A percentile compares a stretch with the other conserved stretches of the same genome.
Evolutionary conservation across 768 basidiomycete genomes (phyloP).

Genomic region (Gymnopilus dilepis): DNA sequence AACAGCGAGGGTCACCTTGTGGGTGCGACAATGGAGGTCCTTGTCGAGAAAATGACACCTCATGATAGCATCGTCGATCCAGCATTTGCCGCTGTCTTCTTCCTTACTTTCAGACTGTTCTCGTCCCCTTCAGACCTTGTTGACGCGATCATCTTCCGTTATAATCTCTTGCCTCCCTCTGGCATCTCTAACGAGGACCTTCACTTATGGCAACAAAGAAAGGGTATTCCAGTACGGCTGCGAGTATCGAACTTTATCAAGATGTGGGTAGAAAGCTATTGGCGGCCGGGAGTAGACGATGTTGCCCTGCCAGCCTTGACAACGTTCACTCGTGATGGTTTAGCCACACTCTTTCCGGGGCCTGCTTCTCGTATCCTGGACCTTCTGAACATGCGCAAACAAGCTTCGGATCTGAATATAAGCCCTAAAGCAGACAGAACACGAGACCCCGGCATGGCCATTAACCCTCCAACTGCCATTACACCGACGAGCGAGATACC

Average conservation of each 20-base stretch:
- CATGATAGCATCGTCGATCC: conserved; percentile 91
- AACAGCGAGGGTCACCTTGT: conserved; percentile 90
- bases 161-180: conserved; percentile 74
- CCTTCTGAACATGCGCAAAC: conserved; percentile 60
- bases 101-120: conserved; percentile 94
- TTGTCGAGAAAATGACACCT: conserved; percentile 98
- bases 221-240: conserved; percentile 88
- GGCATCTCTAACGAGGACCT: conserved; percentile 63
- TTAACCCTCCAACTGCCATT: conserved; percentile 59
- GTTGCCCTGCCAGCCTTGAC: conserved; percentile 60
- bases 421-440: conserved; percentile 66
- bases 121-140: conserved; percentile 79
- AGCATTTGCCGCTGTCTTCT: conserved; percentile 88
- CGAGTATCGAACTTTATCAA: conserved; percentile 94
- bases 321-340: conserved; percentile 65
- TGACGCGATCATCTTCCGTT: conserved; percentile 78
- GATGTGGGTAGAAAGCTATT: conserved; percentile 91
- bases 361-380: conserved; percentile 79
- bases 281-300: conserved; percentile 80
- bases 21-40: conserved; percentile 84
- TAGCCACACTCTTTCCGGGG: conserved; percentile 65
- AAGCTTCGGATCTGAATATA: conserved; percentile 50
- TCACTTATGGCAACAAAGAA: conserved; percentile 82
- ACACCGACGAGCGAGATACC: conserved; percentile 71
- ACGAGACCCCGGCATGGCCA: conserved; percentile 78